Evolutionary conservation across 1,284 basidiomycete genomes (phyloP).

Genomic region (Apiotrichum brassicae): DNA sequence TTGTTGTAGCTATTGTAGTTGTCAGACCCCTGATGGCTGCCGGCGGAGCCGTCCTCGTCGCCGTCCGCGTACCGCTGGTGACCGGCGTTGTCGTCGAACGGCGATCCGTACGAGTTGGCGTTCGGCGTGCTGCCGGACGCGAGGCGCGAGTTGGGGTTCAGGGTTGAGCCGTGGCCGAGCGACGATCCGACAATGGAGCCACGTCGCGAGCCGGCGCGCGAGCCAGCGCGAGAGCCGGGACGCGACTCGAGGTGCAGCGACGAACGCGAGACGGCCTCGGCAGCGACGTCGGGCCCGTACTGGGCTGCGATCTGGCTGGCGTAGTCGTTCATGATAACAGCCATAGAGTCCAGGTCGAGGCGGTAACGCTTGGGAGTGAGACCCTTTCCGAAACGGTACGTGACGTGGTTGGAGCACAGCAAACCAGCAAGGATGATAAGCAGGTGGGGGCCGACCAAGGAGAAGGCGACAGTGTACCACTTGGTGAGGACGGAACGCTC

Average conservation of each 20-base stretch:
- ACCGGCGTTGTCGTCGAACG: constrained; percentile 10
- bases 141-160: neutral
- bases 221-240: constrained; percentile 10
- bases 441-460: constrained; percentile 60
- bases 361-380: constrained; percentile 68
- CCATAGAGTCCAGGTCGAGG: constrained; percentile 59
- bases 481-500: constrained; percentile 54
- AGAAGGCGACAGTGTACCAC: constrained; percentile 59
- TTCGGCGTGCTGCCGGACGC: neutral
- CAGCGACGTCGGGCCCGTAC: constrained; percentile 42
- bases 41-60: neutral
- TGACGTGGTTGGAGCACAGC: constrained; percentile 65
- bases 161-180: constrained; percentile 1
- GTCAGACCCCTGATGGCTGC: neutral
- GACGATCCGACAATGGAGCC: constrained; percentile 9
- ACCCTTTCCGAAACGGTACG: constrained; percentile 69
- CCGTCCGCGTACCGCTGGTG: neutral
- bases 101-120: constrained; percentile 9
- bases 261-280: constrained; percentile 38
- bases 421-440: constrained; percentile 59
- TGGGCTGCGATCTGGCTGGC: constrained; percentile 50
- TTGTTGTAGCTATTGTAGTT: constrained; percentile 5
- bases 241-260: constrained; percentile 28
- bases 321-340: constrained; percentile 66
- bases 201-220: constrained; percentile 11